Base-by-base conservation (phyloP, 2,329 filamentous ascomycete genomes). In the Trichoderma asperellum region DNA sequence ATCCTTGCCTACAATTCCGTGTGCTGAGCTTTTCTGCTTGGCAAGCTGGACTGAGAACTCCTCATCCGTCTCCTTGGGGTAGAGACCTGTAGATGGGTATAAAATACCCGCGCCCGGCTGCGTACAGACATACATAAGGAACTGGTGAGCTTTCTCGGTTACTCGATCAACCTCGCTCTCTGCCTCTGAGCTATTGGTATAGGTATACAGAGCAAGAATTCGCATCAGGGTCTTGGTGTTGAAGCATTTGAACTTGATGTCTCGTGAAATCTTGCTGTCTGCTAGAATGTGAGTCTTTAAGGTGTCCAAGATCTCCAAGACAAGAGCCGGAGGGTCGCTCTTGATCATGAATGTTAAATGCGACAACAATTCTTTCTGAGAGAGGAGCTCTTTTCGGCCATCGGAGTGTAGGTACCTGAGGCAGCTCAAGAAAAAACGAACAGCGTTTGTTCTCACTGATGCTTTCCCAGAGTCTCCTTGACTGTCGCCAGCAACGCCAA, bases 401-500 rank as follows among this genome's bases (percentile, higher is more conserved):
- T 91, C 88, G 5, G 89, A 84, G 71, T 92, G 89, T 68, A 97
- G 86, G 74, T 93, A 92, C 75, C 89, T 92, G 71, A 99, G 82
- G 72, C 93, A 90, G 29, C 91, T 89, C 70, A 97, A 81, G 40
- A 97, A 83, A 78, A 97, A 94, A 52, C 91, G 88, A 66, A 97
- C 86, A 10, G 94, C 92, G 76, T 94, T 93, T 2, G 92, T 93
- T 65, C 96, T 87, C 21, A 97, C 86, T 8, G 94, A 94, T 2
- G 94, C 92, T 74, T 89, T 91, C 71, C 88, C 86, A 6, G 83
- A 80, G 68, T 93, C 90, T 74, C 92, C 91, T 2, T 86, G 81
- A 3, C 70, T 74, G 37, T 89, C 85, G 58, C 88, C 86, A 0
- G 84, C 77, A 72, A 87, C 84, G 60, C 88, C 86, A n/a, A 95